phyloP scores from a whole-genome alignment of 2,329 filamentous ascomycete genomes.

The Penicillium brasilianum region DNA sequence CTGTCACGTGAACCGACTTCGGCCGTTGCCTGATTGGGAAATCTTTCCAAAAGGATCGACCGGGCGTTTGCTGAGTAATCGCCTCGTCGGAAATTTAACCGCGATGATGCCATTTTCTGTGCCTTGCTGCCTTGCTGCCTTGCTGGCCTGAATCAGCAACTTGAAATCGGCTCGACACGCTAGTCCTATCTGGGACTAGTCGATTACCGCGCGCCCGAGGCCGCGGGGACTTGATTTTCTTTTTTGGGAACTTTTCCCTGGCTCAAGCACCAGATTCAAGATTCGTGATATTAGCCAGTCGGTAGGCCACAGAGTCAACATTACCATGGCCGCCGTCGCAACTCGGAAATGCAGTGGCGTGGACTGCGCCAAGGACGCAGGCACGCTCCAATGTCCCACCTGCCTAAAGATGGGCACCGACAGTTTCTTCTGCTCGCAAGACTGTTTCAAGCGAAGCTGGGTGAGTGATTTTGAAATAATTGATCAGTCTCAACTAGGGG shows the following conservation, averaged over 20 bases:
- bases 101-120: not conserved
- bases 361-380: conserved; percentile 86
- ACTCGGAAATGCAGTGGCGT: conserved; percentile 69
- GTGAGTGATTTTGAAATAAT: conserved; percentile 59
- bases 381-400: conserved; percentile 87
- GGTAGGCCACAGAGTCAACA: not conserved
- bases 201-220: not conserved
- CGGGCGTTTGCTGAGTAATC: conserved; percentile 10
- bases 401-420: conserved; percentile 89
- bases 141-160: not conserved
- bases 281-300: not conserved
- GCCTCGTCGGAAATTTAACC: not conserved
- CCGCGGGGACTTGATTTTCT: conserved; percentile 15
- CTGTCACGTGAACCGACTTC: conserved; percentile 28
- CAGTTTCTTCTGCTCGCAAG: conserved; percentile 96
- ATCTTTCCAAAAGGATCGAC: conserved; percentile 14
- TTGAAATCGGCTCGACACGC: not conserved
- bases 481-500: not conserved
- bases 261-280: not conserved
- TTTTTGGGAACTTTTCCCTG: conserved; percentile 4
- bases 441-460: conserved; percentile 99
- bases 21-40: conserved; percentile 13
- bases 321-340: conserved; percentile 34
- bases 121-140: conserved; percentile 3
- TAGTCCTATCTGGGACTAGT: conserved; percentile 6